Base-by-base conservation (phyloP, 2,329 filamentous ascomycete genomes). In the Ascochyta viciae-villosae region DNA sequence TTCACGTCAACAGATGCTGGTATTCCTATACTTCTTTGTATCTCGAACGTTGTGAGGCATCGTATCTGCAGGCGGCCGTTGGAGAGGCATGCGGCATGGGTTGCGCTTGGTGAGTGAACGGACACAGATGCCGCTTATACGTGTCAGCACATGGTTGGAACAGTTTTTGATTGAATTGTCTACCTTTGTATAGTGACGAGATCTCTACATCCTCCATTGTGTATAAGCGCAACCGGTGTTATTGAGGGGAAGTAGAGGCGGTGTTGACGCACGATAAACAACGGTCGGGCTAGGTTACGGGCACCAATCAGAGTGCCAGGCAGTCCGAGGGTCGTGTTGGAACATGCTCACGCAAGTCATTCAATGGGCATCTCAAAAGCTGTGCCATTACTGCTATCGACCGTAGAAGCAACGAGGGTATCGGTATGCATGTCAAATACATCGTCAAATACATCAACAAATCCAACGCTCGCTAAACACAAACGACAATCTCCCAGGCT, bases 11-110 rank as follows among this genome's bases (percentile, higher is more conserved):
- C 63, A 1, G 66, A 66, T 6, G 68, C 50, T 2, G 74, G 68
- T 8, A 79, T 58, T 1, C 69, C 45, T 53, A 77, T 75, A 37
- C 62, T 75, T 44, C 72, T 71, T 13, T 76, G 48, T 24, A 76
- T 57, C n/a, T 74, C 67, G 42, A 75, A 72, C 1, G 75, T 73
- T 38, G 57, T 54, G 6, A 75, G 67, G 39, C 70, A 74, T 59
- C 75, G 76, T 50, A 80, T 69, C 31, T 78, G 72, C 24, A 80
- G 70, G 48, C 75, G 74, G 26, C 72, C 63, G 59, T 69, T 66
- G 6, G 65, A 68, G 47, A 80, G 70, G 27, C 68, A 72, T 27
- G 78, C 78, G 31, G 76, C 66, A 62, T 78, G 72, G 6, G 69
- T 63, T 48, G 72, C 75, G 54, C 74, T 68, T 4, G 76, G 76